phyloP scores from a whole-genome alignment of 179 eudicot species.

The Amaranthus tricolor region DNA sequence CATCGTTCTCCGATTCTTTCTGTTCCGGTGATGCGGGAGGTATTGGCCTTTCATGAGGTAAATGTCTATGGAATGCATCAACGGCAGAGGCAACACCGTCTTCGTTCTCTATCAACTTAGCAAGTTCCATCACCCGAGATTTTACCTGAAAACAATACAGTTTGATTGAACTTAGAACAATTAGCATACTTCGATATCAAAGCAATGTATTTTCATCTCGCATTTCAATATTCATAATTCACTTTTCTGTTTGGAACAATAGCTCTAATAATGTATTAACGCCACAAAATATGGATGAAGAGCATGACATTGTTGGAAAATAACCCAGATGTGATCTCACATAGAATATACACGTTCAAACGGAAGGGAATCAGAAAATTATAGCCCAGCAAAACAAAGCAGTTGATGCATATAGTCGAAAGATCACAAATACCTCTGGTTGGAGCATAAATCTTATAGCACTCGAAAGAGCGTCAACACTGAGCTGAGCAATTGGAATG shows the following conservation, averaged over 20 bases:
- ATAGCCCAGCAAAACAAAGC: not conserved
- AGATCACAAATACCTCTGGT: slow-evolving; percentile 56
- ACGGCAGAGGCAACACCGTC: slow-evolving; percentile 83
- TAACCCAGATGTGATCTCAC: too few species aligned
- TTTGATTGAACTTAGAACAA: not conserved
- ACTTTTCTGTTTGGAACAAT: too few species aligned
- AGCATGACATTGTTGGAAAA: too few species aligned
- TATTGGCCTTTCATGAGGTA: slow-evolving; percentile 53
- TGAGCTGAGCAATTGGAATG: slow-evolving; percentile 72
- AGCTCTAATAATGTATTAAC: too few species aligned
- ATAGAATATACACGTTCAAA: not conserved
- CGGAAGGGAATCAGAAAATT: not conserved
- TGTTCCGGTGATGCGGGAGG: slow-evolving; percentile 19
- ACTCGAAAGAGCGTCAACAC: slow-evolving; percentile 61
- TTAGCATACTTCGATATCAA: not conserved
- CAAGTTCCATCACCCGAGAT: slow-evolving; percentile 63
- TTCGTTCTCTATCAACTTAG: slow-evolving; percentile 59
- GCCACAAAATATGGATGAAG: too few species aligned
- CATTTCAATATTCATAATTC: not conserved
- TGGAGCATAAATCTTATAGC: slow-evolving; percentile 82
- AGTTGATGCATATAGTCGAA: not conserved
- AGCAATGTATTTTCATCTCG: not conserved
- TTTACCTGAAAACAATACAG: slow-evolving; percentile 47
- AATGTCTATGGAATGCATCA: slow-evolving; percentile 70
- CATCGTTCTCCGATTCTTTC: slow-evolving; percentile 27